Conservation (phyloP, 306 rosid genomes). For the Cucumis cinereus region DNA sequence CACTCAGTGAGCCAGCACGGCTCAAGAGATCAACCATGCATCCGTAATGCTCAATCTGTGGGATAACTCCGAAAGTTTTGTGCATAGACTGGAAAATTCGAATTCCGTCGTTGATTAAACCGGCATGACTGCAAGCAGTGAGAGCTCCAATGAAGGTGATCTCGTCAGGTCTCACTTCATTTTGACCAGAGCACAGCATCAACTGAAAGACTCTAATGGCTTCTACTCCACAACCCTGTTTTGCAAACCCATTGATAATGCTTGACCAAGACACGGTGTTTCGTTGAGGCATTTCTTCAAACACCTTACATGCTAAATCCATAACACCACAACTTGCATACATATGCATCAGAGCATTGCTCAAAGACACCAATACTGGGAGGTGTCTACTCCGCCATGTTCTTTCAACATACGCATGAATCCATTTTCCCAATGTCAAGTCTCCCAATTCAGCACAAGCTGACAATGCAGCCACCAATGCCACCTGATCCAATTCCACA, state of each 20-base stretch:
- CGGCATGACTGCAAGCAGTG: constrained; percentile 72
- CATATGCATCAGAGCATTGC: constrained; percentile 76
- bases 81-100: constrained; percentile 43
- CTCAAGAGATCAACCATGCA: constrained; percentile 85
- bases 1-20: constrained; percentile 65
- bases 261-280: constrained; percentile 68
- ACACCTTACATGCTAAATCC: constrained; percentile 40
- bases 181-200: constrained; percentile 33
- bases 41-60: constrained; percentile 67
- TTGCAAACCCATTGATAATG: constrained; percentile 57
- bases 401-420: constrained; percentile 34
- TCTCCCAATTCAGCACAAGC: constrained; percentile 65
- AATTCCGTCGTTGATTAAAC: constrained; percentile 48
- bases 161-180: constrained; percentile 52
- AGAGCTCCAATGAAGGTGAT: constrained; percentile 56
- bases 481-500: constrained; percentile 51
- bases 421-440: constrained; percentile 53
- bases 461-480: constrained; percentile 47
- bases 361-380: constrained; percentile 32
- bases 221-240: constrained; percentile 55
- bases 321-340: constrained; percentile 54
- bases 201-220: constrained; percentile 44
- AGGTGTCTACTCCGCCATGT: constrained; percentile 15
- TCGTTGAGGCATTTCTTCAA: constrained; percentile 32
- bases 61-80: constrained; percentile 36